Conservation (phyloP, 2,329 filamentous ascomycete genomes). For the Plenodomus tracheiphilus region DNA sequence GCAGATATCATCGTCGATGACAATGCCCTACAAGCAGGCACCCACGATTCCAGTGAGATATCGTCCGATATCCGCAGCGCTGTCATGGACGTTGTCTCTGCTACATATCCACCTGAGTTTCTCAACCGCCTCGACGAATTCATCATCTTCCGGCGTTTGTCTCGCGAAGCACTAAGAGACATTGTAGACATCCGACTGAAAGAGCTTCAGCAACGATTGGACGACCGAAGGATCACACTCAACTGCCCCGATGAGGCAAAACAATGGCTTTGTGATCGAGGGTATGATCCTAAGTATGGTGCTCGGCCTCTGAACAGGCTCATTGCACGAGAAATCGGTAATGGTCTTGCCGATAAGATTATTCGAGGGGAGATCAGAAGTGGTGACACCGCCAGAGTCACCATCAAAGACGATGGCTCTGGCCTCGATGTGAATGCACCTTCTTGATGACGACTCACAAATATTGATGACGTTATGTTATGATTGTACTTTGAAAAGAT, state of each 20-base stretch:
- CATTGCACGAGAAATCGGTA: conserved; percentile 87
- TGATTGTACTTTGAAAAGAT: conserved; percentile 25
- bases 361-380: conserved; percentile 80
- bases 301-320: conserved; percentile 88
- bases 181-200: conserved; percentile 90
- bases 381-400: conserved; percentile 73
- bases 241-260: conserved; percentile 72
- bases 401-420: conserved; percentile 59
- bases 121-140: conserved; percentile 96
- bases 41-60: conserved; percentile 63
- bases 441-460: conserved; percentile 8
- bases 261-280: conserved; percentile 83
- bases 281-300: conserved; percentile 90
- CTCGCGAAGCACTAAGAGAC: conserved; percentile 75
- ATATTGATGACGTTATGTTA: conserved; percentile 25
- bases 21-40: conserved; percentile 65
- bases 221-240: conserved; percentile 81
- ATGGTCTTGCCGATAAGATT: conserved; percentile 86
- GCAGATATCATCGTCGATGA: conserved; percentile 86
- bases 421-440: conserved; percentile 30
- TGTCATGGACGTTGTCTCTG: conserved; percentile 85
- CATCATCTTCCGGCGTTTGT: conserved; percentile 90
- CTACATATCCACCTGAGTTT: conserved; percentile 84
- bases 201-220: conserved; percentile 80
- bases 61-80: conserved; percentile 72